Evolutionary conservation across 2,329 filamentous ascomycete species (phyloP).

Genomic region (Knufia petricola): DNA sequence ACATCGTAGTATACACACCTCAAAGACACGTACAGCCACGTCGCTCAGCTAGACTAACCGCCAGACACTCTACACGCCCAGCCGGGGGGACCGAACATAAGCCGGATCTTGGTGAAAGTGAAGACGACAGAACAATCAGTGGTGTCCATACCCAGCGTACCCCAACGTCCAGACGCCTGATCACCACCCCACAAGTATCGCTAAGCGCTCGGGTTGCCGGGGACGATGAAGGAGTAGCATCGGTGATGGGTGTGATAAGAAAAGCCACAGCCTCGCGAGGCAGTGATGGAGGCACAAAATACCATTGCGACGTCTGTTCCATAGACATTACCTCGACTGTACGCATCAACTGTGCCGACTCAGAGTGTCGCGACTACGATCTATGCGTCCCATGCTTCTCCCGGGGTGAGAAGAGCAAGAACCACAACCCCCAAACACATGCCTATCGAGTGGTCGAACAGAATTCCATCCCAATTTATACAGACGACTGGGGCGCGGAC

Average conservation of each 20-base stretch:
- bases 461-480: slow-evolving; percentile 95
- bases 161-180: neutral
- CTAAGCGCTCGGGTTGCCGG: neutral
- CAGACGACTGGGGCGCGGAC: slow-evolving; percentile 90
- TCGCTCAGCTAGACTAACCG: neutral
- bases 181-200: neutral
- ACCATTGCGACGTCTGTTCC: slow-evolving; percentile 94
- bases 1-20: neutral
- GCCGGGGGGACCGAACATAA: neutral
- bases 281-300: slow-evolving; percentile 83
- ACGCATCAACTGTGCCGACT: slow-evolving; percentile 81
- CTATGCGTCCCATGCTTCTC: slow-evolving; percentile 93
- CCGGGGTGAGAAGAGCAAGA: slow-evolving; percentile 66
- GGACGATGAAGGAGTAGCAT: slow-evolving; percentile 28
- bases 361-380: slow-evolving; percentile 84
- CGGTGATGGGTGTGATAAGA: slow-evolving; percentile 79
- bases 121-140: neutral
- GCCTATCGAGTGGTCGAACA: slow-evolving; percentile 92
- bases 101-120: neutral
- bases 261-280: slow-evolving; percentile 85
- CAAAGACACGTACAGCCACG: neutral
- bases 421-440: slow-evolving; percentile 79
- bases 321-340: slow-evolving; percentile 96
- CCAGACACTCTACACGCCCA: neutral
- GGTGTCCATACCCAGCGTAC: neutral